A percentile compares a stretch with the other conserved stretches of the same genome.
These are phyloP conservation scores for Penicillium expansum DNA, from an alignment of 2,329 filamentous ascomycete genomes.

Conservation along the genomic window DNA sequence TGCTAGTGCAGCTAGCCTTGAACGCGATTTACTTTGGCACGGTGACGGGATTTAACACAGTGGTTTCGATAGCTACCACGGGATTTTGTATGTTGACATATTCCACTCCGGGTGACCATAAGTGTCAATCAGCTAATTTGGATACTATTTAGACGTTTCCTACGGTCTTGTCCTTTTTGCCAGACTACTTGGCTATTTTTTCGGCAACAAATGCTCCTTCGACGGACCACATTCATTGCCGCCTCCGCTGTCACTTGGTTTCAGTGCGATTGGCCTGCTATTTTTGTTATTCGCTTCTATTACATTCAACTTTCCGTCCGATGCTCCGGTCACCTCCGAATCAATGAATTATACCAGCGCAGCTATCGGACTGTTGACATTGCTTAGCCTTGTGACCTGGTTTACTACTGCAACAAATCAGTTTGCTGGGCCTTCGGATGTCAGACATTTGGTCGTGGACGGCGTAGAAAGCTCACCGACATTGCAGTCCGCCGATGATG, in stretches of 20 bases:
- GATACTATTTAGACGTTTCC: slow-evolving; percentile 1
- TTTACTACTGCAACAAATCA: slow-evolving; percentile 5
- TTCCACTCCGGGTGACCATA: too few species aligned
- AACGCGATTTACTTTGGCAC: slow-evolving; percentile 15
- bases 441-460: background rate
- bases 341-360: slow-evolving; percentile 14
- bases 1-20: slow-evolving; percentile 5
- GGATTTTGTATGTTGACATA: slow-evolving; percentile 8
- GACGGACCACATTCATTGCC: slow-evolving; percentile 6
- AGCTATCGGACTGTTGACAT: slow-evolving; percentile 5
- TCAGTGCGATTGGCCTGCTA: slow-evolving; percentile 4
- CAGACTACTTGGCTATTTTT: slow-evolving; percentile 12
- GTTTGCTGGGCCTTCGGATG: slow-evolving; percentile 8
- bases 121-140: background rate
- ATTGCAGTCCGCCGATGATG: background rate
- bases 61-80: slow-evolving; percentile 10
- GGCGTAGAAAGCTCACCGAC: background rate
- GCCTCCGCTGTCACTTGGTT: slow-evolving; percentile 3
- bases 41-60: slow-evolving; percentile 10
- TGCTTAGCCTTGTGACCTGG: slow-evolving; percentile 11
- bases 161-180: slow-evolving; percentile 10
- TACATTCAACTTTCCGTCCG: slow-evolving; percentile 12
- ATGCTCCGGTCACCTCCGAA: slow-evolving; percentile 2
- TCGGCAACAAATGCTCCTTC: background rate
- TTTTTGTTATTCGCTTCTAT: slow-evolving; percentile 9